These are phyloP conservation scores for Hyaloperonospora brassicae DNA, from an alignment of 352 stramenopile genomes.

Conservation along the genomic window DNA sequence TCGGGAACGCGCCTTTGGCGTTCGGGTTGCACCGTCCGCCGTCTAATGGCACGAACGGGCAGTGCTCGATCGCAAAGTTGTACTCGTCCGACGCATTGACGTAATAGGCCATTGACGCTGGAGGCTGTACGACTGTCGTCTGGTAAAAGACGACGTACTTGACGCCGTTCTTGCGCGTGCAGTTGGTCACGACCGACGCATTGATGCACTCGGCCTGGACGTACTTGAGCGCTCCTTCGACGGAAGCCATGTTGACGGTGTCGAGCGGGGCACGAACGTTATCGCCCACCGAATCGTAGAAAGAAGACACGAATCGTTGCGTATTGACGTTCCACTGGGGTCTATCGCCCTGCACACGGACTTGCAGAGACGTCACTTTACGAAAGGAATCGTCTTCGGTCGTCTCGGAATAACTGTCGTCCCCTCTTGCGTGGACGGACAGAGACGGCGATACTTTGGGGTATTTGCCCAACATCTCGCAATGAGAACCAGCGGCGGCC, in stretches of 20 bases:
- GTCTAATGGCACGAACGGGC: constrained; percentile 53
- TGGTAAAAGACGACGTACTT: constrained; percentile 61
- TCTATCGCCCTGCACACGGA: constrained; percentile 44
- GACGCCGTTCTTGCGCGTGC: constrained; percentile 49
- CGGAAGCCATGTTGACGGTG: constrained; percentile 46
- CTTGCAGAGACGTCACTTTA: constrained; percentile 37
- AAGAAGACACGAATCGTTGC: constrained; percentile 29
- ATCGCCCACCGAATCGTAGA: constrained; percentile 34
- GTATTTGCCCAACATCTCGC: too few relatives aligned
- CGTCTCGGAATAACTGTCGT: too few relatives aligned
- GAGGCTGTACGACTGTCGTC: constrained; percentile 37
- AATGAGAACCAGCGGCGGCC: too few relatives aligned
- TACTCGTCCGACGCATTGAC: constrained; percentile 24
- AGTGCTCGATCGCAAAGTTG: constrained; percentile 37
- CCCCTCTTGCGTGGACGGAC: too few relatives aligned
- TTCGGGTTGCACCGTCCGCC: constrained; percentile 41
- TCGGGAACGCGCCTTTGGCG: constrained; percentile 29
- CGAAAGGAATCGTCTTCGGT: constrained; percentile 15
- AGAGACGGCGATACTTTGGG: too few relatives aligned
- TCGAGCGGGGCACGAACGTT: constrained; percentile 38
- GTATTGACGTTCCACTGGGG: constrained; percentile 30
- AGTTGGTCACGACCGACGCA: constrained; percentile 26
- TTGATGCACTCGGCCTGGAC: constrained; percentile 61
- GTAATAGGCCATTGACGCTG: constrained; percentile 41
- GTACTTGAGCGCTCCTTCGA: constrained; percentile 61